Base-by-base conservation (phyloP, 495 filamentous ascomycete species). In the Penicillium goetzii region DNA sequence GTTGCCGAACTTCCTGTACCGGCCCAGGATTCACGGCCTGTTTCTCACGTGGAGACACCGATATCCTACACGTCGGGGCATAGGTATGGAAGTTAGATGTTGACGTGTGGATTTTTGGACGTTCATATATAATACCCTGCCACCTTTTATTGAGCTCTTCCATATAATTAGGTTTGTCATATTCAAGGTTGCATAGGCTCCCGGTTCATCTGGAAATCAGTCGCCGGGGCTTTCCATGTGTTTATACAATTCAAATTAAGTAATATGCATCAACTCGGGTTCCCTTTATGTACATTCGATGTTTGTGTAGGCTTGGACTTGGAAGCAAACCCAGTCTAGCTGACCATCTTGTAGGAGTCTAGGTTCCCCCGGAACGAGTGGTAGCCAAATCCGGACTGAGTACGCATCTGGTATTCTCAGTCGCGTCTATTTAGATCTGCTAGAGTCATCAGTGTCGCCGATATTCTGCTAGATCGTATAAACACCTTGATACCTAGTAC, bases 1-100 rank as follows among this genome's bases (percentile, higher is more conserved):
- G 51, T 62, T 60, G 52, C 64, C 6, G 64, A 66, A 26, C 41
- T 66, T 28, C 64, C 63, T 14, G 26, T 21, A 1, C 21, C 33
- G 7, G 17, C 28, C 7, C 17, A 25, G 4, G 33, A 57, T 40
- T 2, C 19, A 2, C 54, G 54, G 9, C 33, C 43, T 52, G n/a
- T 36, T 51, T 59, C 54, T 30, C 21, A 57, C 30, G 36, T 32
- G 32, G 10, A 30, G 3, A 6, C 14, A 4, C 38, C 23, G 17
- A 41, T 25, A 14, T 33, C 34, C 5, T 55, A 55, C 19, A 21
- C 36, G 8, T 38, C 33, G 23, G 54, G 54, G 11, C 36, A n/a
- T 15, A 57, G 33, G 33, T 41, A 41, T 8, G 28, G 32, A 38
- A 47, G 3, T 10, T 47, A 12, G 12, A 23, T 47, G 21, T 47